Evolutionary conservation across 2,329 filamentous ascomycete genomes (phyloP), one percentile per base, ranked within the genome.

Genomic region (Fusarium chuoi): DNA sequence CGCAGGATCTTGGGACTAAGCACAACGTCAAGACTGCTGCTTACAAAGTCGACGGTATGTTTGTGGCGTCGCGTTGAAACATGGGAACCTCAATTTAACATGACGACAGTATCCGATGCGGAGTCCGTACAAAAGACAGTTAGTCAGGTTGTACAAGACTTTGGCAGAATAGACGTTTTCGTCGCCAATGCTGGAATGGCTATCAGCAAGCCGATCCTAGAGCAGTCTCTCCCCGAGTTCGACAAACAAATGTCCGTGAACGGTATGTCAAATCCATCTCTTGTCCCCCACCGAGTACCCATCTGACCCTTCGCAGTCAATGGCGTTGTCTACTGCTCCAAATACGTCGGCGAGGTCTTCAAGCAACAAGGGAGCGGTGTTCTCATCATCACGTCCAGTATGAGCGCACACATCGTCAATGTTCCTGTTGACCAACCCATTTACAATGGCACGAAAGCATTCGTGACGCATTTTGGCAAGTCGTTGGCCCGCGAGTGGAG

Each of bases 401-500:
- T 87, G 81, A 85, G 83, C 51, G 85, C 73, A 0, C 85, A 84
- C 41, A 82, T 87, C 41, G 85, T 86, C 65, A 87, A 87, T 45
- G 85, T 86, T 3, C 86, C 86, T 1, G 78, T 84, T 4, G 86
- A 88, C 49, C 87, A 89, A 71, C 85, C 87, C 0, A 85, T 87
- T 6, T 89, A 89, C 76, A 89, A 89, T 67, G 83, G 83, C 7
- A 86, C 83, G 17, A 89, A 89, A 75, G 87, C 88, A 1, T 87
- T 84, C 15, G 83, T 88, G 7, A 87, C 84, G 2, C 88, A 89
- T 60, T 83, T 89, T 45, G 87, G 86, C 39, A 87, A 87, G 71
- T 85, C 82, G 0, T 81, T 89, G 22, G 87, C 87, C 0, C 81
- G 85, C 9, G 87, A 89, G 69, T 89, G 88, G 88, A 78, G 85